Percentiles rank a stretch among this genome's conserved stretches.
Conservation (phyloP, 768 basidiomycete genomes). For the Kwoniella sp. region DNA sequence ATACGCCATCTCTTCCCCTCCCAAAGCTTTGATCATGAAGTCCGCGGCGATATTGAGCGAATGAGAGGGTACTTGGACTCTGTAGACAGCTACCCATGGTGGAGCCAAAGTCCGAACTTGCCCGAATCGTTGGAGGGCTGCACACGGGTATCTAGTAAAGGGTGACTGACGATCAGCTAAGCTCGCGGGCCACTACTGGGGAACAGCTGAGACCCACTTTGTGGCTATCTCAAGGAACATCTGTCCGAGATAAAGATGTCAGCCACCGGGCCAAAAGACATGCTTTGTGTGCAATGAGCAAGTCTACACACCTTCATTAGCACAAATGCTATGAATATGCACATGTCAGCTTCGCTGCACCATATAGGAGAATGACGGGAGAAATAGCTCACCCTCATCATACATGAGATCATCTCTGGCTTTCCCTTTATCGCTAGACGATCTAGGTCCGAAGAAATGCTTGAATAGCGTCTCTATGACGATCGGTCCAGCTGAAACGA, state of each 20-base stretch:
- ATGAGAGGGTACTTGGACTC: constrained; percentile 71
- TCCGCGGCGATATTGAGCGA: constrained; percentile 74
- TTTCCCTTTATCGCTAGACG: constrained; percentile 56
- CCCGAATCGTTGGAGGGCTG: constrained; percentile 77
- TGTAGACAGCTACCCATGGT: constrained; percentile 75
- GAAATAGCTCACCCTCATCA: constrained; percentile 62
- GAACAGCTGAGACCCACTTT: constrained; percentile 38
- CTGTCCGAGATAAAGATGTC: constrained; percentile 38
- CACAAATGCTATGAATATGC: constrained; percentile 63
- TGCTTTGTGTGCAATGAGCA: neutral
- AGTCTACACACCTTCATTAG: constrained; percentile 60
- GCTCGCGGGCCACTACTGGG: no score
- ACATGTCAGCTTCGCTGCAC: neutral
- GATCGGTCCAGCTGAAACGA: constrained; percentile 52
- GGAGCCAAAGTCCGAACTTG: constrained; percentile 78
- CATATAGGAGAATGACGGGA: neutral
- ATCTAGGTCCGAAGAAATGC: constrained; percentile 72
- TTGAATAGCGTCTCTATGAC: constrained; percentile 67
- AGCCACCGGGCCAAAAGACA: no score
- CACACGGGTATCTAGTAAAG: constrained; percentile 67
- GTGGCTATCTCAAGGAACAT: constrained; percentile 74
- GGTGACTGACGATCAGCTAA: constrained; percentile 1
- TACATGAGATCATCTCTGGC: constrained; percentile 69
- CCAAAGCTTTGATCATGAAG: constrained; percentile 73
- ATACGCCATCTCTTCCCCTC: constrained; percentile 72